Evolutionary conservation across 257 asterid genomes (phyloP).

Genomic region (Voacanga thouarsii): DNA sequence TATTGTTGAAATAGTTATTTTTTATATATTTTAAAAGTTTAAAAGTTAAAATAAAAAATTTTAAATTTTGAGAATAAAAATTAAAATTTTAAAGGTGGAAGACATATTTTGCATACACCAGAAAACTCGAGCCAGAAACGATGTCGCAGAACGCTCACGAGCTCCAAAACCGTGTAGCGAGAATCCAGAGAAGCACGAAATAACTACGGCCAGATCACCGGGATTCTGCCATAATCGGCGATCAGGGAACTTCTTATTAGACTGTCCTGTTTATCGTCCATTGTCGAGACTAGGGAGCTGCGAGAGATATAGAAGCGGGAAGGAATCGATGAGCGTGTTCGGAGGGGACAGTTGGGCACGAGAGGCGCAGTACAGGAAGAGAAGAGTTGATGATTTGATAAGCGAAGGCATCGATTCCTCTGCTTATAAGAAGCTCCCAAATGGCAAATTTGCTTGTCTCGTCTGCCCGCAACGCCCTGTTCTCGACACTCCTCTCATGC

Average conservation of each 20-base stretch:
- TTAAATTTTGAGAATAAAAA: too few species aligned
- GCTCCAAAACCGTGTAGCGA: too few species aligned
- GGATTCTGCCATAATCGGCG: not conserved
- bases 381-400: slow-evolving; percentile 65
- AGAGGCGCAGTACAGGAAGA: slow-evolving; percentile 61
- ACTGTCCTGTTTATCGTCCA: not conserved
- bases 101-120: too few species aligned
- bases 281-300: not conserved
- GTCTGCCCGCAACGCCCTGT: slow-evolving; percentile 61
- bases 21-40: too few species aligned
- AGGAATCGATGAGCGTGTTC: slow-evolving; percentile 56
- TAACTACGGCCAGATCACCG: not conserved
- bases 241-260: not conserved
- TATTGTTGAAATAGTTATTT: too few species aligned
- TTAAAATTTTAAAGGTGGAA: too few species aligned
- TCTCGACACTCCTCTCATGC: slow-evolving; percentile 57
- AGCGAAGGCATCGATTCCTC: slow-evolving; percentile 46
- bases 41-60: too few species aligned
- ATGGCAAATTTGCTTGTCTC: slow-evolving; percentile 62
- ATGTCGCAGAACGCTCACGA: too few species aligned
- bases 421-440: slow-evolving; percentile 52
- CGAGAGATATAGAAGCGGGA: not conserved
- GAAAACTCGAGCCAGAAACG: too few species aligned
- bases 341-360: slow-evolving; percentile 84
- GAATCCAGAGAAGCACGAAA: not conserved